A percentile compares a stretch with the other conserved stretches of the same genome.
These are phyloP conservation scores for Acer negundo DNA, from an alignment of 345 rosid genomes.

Conservation along the genomic window DNA sequence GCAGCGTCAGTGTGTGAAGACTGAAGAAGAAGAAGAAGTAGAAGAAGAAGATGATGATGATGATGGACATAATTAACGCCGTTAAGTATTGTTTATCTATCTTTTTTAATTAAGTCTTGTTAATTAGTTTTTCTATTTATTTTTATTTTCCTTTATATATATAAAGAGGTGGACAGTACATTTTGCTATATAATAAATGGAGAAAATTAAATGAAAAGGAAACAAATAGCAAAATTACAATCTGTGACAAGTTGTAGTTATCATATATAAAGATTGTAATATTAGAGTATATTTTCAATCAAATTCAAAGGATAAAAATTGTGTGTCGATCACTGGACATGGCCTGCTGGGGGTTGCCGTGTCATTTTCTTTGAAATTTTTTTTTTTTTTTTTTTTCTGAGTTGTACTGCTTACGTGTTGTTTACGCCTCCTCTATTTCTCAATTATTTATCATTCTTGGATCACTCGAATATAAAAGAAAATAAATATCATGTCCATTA, in stretches of 20 bases:
- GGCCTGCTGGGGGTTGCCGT: slow-evolving; percentile 11
- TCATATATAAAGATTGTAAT: neutral
- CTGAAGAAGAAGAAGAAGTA: neutral
- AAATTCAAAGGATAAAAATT: slow-evolving; percentile 15
- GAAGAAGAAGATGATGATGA: neutral
- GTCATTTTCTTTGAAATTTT: slow-evolving; percentile 14
- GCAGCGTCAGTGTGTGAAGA: slow-evolving; percentile 69
- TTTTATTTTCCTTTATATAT: neutral
- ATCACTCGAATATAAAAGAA: neutral
- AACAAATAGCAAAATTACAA: slow-evolving; percentile 15
- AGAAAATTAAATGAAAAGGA: neutral
- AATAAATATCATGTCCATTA: neutral
- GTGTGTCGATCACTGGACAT: neutral
- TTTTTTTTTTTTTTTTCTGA: neutral
- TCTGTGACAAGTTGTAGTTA: neutral
- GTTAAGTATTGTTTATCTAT: slow-evolving; percentile 4
- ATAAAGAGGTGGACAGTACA: slow-evolving; percentile 8
- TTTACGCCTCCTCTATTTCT: neutral
- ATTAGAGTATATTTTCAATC: neutral
- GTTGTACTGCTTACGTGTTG: neutral
- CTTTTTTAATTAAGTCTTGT: neutral
- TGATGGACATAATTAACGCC: slow-evolving; percentile 1
- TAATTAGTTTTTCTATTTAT: neutral
- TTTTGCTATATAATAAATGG: slow-evolving; percentile 8
- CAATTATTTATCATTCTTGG: neutral